A percentile compares a stretch with the other conserved stretches of the same genome.
These are phyloP conservation scores for Candida tetrigidarum DNA, from an alignment of 1,139 yeast genomes.

Conservation along the genomic window DNA sequence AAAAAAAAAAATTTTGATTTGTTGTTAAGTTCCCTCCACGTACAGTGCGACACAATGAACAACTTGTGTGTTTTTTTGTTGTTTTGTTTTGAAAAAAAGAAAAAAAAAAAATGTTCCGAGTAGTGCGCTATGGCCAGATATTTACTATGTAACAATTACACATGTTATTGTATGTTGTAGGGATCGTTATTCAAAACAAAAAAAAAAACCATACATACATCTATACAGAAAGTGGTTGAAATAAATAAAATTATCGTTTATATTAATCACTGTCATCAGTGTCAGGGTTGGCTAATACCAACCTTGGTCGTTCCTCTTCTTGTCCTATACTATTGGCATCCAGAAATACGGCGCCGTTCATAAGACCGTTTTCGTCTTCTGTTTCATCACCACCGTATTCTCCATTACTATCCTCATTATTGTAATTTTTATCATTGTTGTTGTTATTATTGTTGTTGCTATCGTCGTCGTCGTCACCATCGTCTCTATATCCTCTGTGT, in stretches of 20 bases:
- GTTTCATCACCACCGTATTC: constrained; percentile 22
- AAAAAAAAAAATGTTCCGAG: background rate
- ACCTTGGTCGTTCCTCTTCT: constrained; percentile 47
- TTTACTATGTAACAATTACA: no score
- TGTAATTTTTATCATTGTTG: constrained; percentile 21
- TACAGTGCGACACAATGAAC: background rate
- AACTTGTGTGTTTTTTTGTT: no score
- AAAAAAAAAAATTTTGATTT: constrained; percentile 6
- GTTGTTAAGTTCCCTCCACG: constrained; percentile 3
- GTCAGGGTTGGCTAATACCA: constrained; percentile 76
- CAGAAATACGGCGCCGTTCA: constrained; percentile 2
- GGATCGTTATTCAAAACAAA: background rate
- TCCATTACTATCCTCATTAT: constrained; percentile 17
- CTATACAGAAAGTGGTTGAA: background rate
- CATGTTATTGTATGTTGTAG: no score
- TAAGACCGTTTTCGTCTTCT: constrained; percentile 17
- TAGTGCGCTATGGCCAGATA: background rate
- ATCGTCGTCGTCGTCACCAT: constrained; percentile 19
- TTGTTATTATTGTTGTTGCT: constrained; percentile 20
- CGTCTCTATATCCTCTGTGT: constrained; percentile 44
- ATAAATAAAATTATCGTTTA: background rate
- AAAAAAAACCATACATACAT: background rate
- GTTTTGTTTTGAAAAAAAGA: no score
- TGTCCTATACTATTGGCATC: constrained; percentile 20
- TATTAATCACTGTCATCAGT: constrained; percentile 18